Conservation (phyloP, 352 stramenopile species). For the Pythium vanterpoolii region DNA sequence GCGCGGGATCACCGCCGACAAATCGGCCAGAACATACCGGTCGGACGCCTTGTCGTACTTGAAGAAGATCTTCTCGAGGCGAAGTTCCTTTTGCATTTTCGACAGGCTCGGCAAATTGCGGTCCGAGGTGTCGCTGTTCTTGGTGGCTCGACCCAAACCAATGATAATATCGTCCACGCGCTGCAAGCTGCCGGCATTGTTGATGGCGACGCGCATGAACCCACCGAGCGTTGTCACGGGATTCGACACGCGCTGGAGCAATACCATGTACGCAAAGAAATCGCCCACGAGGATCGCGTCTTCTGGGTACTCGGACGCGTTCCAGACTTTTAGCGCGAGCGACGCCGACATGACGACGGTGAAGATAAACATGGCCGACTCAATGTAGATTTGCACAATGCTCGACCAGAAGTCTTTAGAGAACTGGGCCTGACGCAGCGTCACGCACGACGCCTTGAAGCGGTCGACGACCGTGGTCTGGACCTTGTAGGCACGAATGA, state of each 20-base stretch:
- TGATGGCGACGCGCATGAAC: conserved; percentile 89
- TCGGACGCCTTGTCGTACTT: conserved; percentile 85
- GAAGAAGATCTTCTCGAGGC: conserved; percentile 78
- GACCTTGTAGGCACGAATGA: conserved; percentile 82
- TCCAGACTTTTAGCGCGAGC: conserved; percentile 83
- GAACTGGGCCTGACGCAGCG: conserved; percentile 80
- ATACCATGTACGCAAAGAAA: conserved; percentile 81
- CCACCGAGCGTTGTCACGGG: conserved; percentile 80
- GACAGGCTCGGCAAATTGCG: conserved; percentile 66
- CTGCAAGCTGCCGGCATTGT: conserved; percentile 83
- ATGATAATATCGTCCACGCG: conserved; percentile 84
- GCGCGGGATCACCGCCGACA: conserved; percentile 62
- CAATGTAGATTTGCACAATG: conserved; percentile 90
- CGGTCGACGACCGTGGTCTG: conserved; percentile 69
- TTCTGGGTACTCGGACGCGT: conserved; percentile 20
- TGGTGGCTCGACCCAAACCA: conserved; percentile 37
- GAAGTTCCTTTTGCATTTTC: conserved; percentile 80
- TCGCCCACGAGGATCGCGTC: conserved; percentile 62
- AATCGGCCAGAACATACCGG: conserved; percentile 78
- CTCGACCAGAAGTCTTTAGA: conserved; percentile 88
- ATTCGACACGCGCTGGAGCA: conserved; percentile 76
- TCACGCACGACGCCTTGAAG: conserved; percentile 61
- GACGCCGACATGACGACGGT: conserved; percentile 83
- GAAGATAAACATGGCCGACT: conserved; percentile 90
- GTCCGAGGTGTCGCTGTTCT: conserved; percentile 28